Percentiles rank a stretch among this genome's conserved stretches.
Conservation (phyloP, 208 protist species). For the Trypanosoma vivax region DNA sequence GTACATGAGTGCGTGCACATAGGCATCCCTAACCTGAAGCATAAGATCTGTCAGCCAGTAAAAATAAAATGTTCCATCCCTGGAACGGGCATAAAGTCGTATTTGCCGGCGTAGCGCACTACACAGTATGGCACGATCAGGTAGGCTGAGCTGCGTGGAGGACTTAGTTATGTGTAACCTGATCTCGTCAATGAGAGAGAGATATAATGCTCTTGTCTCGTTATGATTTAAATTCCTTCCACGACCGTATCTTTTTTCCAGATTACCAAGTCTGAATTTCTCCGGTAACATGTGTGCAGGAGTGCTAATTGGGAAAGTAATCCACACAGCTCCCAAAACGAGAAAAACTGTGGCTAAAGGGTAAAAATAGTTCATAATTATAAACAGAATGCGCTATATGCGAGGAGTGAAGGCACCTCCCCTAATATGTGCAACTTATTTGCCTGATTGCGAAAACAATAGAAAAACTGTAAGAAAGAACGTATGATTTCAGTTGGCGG, state of each 20-base stretch:
- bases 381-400: too few relatives aligned
- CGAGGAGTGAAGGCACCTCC: too few relatives aligned
- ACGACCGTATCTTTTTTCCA: conserved; percentile 32
- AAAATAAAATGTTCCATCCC: conserved; percentile 28
- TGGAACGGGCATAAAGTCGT: conserved; percentile 45
- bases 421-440: too few relatives aligned
- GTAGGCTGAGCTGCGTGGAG: background rate
- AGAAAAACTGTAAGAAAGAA: too few relatives aligned
- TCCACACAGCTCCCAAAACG: too few relatives aligned
- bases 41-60: conserved; percentile 20
- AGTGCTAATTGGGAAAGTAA: too few relatives aligned
- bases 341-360: too few relatives aligned
- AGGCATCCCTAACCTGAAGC: conserved; percentile 58
- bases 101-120: conserved; percentile 31
- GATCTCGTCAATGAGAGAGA: conserved; percentile 30
- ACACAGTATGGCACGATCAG: conserved; percentile 25
- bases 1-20: conserved; percentile 44
- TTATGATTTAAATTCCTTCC: conserved; percentile 32
- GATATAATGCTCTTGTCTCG: conserved; percentile 35
- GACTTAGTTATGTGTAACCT: conserved; percentile 5
- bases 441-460: too few relatives aligned
- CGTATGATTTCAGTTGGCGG: too few relatives aligned
- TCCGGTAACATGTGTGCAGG: too few relatives aligned
- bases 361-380: too few relatives aligned
- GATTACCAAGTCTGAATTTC: too few relatives aligned